These are phyloP conservation scores for Salix exigua DNA, from an alignment of 345 rosid genomes.

Conservation along the genomic window DNA sequence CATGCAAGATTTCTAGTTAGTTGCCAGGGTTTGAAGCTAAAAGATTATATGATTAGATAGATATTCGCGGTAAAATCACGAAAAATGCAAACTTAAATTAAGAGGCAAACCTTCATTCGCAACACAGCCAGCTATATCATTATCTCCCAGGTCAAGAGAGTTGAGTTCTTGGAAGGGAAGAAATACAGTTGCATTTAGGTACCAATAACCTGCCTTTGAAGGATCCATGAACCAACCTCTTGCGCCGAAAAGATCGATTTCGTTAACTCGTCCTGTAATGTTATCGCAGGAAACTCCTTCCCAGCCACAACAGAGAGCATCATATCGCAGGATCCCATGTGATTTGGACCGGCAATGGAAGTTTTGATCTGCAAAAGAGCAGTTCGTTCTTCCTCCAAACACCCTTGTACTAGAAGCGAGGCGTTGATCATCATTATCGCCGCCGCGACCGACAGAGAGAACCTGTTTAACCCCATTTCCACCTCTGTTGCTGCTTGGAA, in stretches of 20 bases:
- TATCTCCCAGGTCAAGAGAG: fast-evolving
- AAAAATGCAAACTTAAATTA: neutral
- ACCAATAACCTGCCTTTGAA: neutral
- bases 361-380: neutral
- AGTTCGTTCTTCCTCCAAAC: neutral
- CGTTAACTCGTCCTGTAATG: too few relatives aligned
- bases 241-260: too few relatives aligned
- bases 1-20: too few relatives aligned
- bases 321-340: too few relatives aligned
- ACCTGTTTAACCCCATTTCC: neutral
- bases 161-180: constrained; percentile 2
- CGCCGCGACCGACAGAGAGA: neutral
- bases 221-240: too few relatives aligned
- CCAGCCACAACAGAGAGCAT: too few relatives aligned
- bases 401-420: neutral
- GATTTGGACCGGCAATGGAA: neutral
- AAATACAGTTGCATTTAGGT: constrained; percentile 11
- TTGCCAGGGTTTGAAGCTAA: too few relatives aligned
- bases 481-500: too few relatives aligned
- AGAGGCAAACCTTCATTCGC: neutral
- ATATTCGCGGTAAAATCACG: too few relatives aligned
- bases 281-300: too few relatives aligned
- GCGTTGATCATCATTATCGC: neutral
- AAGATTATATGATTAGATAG: too few relatives aligned
- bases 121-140: neutral